These are phyloP conservation scores for rapeseed (Brassica napus) DNA, from an alignment of 345 rosid species.

Conservation along the genomic window Da-Ae NC_063438.1:24296001-24296500, in stretches of 20 bases:
- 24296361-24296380: slow-evolving; percentile 67
- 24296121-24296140: slow-evolving; percentile 85
- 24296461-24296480: slow-evolving; percentile 8
- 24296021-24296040: not conserved
- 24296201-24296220: not conserved
- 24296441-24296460: slow-evolving; percentile 2
- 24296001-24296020: not conserved
- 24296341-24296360: slow-evolving; percentile 80
- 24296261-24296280: slow-evolving; percentile 92
- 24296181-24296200: slow-evolving; percentile 7
- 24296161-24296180: slow-evolving; percentile 11
- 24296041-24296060: slow-evolving; percentile 18
- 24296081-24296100: slow-evolving; percentile 84
- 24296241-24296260: slow-evolving; percentile 37
- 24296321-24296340: slow-evolving; percentile 78
- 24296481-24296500: slow-evolving; percentile 18
- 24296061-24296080: slow-evolving; percentile 80
- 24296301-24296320: slow-evolving; percentile 64
- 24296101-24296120: slow-evolving; percentile 80
- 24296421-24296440: slow-evolving; percentile 59
- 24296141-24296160: too few relatives aligned
- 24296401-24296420: slow-evolving; percentile 67
- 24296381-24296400: slow-evolving; percentile 47
- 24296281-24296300: slow-evolving; percentile 74
- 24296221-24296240: slow-evolving; percentile 6